Evolutionary conservation across 1,284 basidiomycete species (phyloP).

Genomic region (Trichosporon faecale): DNA sequence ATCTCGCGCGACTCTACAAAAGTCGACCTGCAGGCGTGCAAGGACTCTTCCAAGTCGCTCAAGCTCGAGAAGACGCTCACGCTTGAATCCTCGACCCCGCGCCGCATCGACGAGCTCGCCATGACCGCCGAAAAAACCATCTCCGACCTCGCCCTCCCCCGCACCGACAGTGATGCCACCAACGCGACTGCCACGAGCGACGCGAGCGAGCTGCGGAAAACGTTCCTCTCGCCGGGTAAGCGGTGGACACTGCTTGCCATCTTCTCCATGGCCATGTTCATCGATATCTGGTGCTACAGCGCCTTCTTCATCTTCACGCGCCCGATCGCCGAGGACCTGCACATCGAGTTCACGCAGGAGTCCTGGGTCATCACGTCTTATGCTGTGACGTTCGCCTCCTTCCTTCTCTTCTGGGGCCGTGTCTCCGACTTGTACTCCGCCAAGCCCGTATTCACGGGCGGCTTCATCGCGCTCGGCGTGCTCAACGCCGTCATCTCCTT

Average conservation of each 20-base stretch:
- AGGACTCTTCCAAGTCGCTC: neutral
- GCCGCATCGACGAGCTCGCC: neutral
- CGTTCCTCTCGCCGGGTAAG: neutral
- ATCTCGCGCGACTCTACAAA: neutral
- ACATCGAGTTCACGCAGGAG: slow-evolving; percentile 22
- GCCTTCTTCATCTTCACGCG: slow-evolving; percentile 26
- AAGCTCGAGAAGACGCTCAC: neutral
- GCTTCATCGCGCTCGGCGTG: slow-evolving; percentile 34
- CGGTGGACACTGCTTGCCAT: slow-evolving; percentile 31
- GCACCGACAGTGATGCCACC: neutral
- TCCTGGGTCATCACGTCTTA: slow-evolving; percentile 36
- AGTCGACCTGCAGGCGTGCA: slow-evolving; percentile 7
- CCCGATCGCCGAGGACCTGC: slow-evolving; percentile 20
- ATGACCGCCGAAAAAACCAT: neutral
- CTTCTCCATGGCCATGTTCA: slow-evolving; percentile 35
- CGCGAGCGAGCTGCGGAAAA: neutral
- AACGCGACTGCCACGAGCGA: neutral
- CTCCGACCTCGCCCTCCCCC: neutral
- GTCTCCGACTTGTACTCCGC: slow-evolving; percentile 42
- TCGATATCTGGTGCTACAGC: slow-evolving; percentile 33
- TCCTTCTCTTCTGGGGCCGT: slow-evolving; percentile 43
- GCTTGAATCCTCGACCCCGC: neutral
- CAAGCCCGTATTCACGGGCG: slow-evolving; percentile 35
- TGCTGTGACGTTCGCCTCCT: slow-evolving; percentile 43
- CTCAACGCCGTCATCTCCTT: slow-evolving; percentile 40